Percentiles rank a stretch among this genome's conserved stretches.
Conservation (phyloP, 2,329 filamentous ascomycete genomes). For the Thelonectria discophora region DNA sequence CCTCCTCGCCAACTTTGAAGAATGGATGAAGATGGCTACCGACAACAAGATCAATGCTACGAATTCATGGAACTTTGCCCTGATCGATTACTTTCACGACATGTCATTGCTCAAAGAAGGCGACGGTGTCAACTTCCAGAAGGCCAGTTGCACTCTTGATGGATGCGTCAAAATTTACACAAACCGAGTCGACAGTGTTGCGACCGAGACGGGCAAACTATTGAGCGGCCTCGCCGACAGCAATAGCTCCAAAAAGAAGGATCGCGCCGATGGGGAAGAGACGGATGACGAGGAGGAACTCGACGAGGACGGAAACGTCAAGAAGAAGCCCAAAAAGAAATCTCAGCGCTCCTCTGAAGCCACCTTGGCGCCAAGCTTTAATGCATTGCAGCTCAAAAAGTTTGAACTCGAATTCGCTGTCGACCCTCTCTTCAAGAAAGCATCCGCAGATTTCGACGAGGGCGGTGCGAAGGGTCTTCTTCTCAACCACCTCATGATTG, state of each 20-base stretch:
- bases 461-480: slow-evolving; percentile 95
- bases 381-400: slow-evolving; percentile 91
- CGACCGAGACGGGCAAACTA: slow-evolving; percentile 94
- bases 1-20: slow-evolving; percentile 96
- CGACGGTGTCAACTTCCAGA: slow-evolving; percentile 97
- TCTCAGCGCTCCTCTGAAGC: slow-evolving; percentile 85
- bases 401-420: slow-evolving; percentile 97
- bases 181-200: slow-evolving; percentile 96
- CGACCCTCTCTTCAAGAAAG: slow-evolving; percentile 98
- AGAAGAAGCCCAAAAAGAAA: slow-evolving; percentile 78
- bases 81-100: slow-evolving; percentile 99
- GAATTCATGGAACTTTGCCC: slow-evolving; percentile 99
- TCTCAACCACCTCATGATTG: slow-evolving; percentile 96
- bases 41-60: slow-evolving; percentile 99
- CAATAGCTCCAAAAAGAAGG: slow-evolving; percentile 78
- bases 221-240: slow-evolving; percentile 93
- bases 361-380: slow-evolving; percentile 90
- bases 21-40: slow-evolving; percentile 99
- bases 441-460: slow-evolving; percentile 97
- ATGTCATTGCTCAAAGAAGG: slow-evolving; percentile 98
- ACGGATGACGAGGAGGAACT: slow-evolving; percentile 71
- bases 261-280: slow-evolving; percentile 73
- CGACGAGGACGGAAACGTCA: slow-evolving; percentile 67
- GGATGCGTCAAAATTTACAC: slow-evolving; percentile 99
- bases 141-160: slow-evolving; percentile 95